Evolutionary conservation across 495 filamentous ascomycete genomes (phyloP).

Genomic region (Penicillium taxi): DNA sequence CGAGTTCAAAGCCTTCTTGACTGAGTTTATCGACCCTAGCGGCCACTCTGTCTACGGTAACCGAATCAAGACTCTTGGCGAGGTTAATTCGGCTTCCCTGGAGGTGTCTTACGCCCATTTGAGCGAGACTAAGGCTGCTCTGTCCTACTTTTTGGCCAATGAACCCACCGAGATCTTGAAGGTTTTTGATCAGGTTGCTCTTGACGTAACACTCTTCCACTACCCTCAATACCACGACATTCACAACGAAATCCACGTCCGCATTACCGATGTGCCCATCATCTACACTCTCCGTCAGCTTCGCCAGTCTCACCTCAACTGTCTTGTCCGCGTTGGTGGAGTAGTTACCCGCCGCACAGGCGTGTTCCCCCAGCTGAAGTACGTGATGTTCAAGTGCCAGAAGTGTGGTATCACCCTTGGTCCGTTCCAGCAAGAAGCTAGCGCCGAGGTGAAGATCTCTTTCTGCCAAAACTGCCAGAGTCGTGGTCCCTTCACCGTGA

Average conservation of each 20-base stretch:
- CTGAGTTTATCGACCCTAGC: slow-evolving; percentile 82
- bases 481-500: slow-evolving; percentile 88
- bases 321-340: slow-evolving; percentile 86
- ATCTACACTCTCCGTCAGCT: slow-evolving; percentile 96
- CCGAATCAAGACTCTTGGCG: slow-evolving; percentile 85
- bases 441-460: slow-evolving; percentile 88
- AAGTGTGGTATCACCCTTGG: slow-evolving; percentile 91
- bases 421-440: slow-evolving; percentile 95
- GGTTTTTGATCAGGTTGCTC: slow-evolving; percentile 93
- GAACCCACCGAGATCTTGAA: slow-evolving; percentile 88
- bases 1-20: slow-evolving; percentile 96
- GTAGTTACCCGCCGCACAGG: slow-evolving; percentile 95
- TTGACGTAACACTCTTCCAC: slow-evolving; percentile 88
- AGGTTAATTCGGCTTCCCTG: slow-evolving; percentile 90
- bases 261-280: slow-evolving; percentile 89
- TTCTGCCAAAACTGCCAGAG: slow-evolving; percentile 98
- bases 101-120: slow-evolving; percentile 96
- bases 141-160: slow-evolving; percentile 97
- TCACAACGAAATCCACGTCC: slow-evolving; percentile 95
- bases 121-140: slow-evolving; percentile 77
- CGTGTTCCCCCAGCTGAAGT: slow-evolving; percentile 97
- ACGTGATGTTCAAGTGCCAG: slow-evolving; percentile 91
- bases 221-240: slow-evolving; percentile 98
- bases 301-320: slow-evolving; percentile 94
- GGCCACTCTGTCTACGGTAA: slow-evolving; percentile 91